Conservation (phyloP, 805 yeast species). For the Kockiozyma suomiensis region DNA sequence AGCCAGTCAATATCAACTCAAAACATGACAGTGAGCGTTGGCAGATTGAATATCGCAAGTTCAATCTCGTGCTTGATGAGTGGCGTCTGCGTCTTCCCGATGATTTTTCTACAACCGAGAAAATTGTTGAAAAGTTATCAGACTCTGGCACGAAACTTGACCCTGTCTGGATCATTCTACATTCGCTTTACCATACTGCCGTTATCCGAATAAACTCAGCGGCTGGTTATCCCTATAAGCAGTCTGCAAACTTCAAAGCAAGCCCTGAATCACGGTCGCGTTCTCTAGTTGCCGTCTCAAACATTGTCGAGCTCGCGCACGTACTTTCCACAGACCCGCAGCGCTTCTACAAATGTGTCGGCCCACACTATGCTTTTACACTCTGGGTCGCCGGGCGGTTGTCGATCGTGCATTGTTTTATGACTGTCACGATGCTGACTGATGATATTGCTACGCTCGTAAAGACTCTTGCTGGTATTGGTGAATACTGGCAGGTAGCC, state of each 20-base stretch:
- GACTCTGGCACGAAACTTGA: conserved; percentile 5
- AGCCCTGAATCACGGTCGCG: conserved; percentile 35
- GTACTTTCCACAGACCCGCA: conserved; percentile 16
- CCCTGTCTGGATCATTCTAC: conserved; percentile 33
- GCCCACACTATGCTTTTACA: conserved; percentile 39
- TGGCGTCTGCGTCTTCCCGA: conserved; percentile 34
- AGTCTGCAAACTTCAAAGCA: conserved; percentile 34
- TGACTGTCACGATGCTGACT: conserved; percentile 30
- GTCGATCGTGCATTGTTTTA: conserved; percentile 37
- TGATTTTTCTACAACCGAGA: conserved; percentile 10
- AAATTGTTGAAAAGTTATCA: conserved; percentile 8
- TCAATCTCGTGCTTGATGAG: conserved; percentile 33
- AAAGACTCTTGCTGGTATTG: conserved; percentile 30
- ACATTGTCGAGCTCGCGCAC: conserved; percentile 31
- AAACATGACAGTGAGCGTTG: conserved; percentile 36
- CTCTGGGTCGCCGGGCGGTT: conserved; percentile 39
- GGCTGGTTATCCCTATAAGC: conserved; percentile 37
- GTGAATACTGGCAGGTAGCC: conserved; percentile 37
- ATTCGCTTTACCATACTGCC: conserved; percentile 36
- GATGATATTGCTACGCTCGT: conserved; percentile 35
- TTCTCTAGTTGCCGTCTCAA: conserved; percentile 33
- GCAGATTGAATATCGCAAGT: conserved; percentile 36
- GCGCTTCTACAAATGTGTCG: conserved; percentile 29
- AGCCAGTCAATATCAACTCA: conserved; percentile 36
- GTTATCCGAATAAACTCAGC: conserved; percentile 37